Evolutionary conservation across 1,139 yeast genomes (phyloP).

Genomic region (Groenewaldozyma sp.): DNA sequence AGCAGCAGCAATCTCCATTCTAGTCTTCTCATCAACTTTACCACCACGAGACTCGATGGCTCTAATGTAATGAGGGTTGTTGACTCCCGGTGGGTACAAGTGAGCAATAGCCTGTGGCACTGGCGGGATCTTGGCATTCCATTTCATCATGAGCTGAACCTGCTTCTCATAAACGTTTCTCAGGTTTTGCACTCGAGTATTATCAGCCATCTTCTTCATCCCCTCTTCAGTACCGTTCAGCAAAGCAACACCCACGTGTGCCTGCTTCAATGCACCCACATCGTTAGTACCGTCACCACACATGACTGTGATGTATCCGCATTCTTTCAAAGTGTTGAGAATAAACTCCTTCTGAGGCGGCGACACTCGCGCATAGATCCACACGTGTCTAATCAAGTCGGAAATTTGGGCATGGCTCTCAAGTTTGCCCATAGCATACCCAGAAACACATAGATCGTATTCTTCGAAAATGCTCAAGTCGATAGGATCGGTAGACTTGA

Average conservation of each 20-base stretch:
- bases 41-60: slow-evolving; percentile 82
- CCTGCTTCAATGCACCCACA: slow-evolving; percentile 98
- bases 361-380: slow-evolving; percentile 98
- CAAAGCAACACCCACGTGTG: slow-evolving; percentile 95
- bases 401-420: slow-evolving; percentile 46
- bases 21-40: slow-evolving; percentile 43
- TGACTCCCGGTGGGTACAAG: slow-evolving; percentile 91
- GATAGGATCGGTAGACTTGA: slow-evolving; percentile 46
- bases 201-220: slow-evolving; percentile 80
- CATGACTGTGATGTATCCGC: slow-evolving; percentile 93
- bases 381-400: slow-evolving; percentile 72
- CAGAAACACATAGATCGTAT: slow-evolving; percentile 87
- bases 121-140: slow-evolving; percentile 67
- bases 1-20: slow-evolving; percentile 48
- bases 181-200: slow-evolving; percentile 56
- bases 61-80: slow-evolving; percentile 77
- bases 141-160: slow-evolving; percentile 60
- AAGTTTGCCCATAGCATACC: slow-evolving; percentile 71
- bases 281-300: slow-evolving; percentile 99
- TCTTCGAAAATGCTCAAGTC: slow-evolving; percentile 50
- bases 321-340: slow-evolving; percentile 69
- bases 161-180: slow-evolving; percentile 77
- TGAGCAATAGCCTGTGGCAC: slow-evolving; percentile 87
- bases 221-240: slow-evolving; percentile 96
- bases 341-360: slow-evolving; percentile 93